A percentile compares a stretch with the other conserved stretches of the same genome.
Evolutionary conservation across 1,284 basidiomycete genomes (phyloP).

Genomic region (Tylopilus sp.): DNA sequence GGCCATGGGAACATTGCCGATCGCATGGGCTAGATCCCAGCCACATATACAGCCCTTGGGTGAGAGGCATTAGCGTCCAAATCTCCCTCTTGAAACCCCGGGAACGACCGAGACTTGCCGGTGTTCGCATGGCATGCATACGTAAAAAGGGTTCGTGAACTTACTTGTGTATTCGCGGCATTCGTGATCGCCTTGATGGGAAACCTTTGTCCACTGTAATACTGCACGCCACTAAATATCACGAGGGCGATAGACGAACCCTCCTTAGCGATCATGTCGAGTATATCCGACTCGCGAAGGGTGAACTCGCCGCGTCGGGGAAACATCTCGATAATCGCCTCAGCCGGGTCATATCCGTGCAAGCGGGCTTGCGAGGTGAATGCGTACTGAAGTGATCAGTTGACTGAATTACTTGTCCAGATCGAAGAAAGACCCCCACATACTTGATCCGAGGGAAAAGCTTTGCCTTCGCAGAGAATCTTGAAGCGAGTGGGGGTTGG

Average conservation of each 20-base stretch:
- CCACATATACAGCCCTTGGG: constrained; percentile 85
- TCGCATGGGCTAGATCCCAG: constrained; percentile 95
- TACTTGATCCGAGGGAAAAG: constrained; percentile 95
- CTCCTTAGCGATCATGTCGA: constrained; percentile 70
- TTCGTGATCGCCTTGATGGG: constrained; percentile 81
- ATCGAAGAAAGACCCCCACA: constrained; percentile 27
- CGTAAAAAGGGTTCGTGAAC: constrained; percentile 30
- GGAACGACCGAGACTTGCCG: neutral
- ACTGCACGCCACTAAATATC: constrained; percentile 89
- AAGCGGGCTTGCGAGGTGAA: constrained; percentile 83
- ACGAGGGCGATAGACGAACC: constrained; percentile 81
- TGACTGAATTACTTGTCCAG: constrained; percentile 12
- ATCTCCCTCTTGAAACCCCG: constrained; percentile 6
- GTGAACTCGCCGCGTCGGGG: constrained; percentile 83
- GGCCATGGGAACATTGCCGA: constrained; percentile 87
- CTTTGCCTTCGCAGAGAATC: constrained; percentile 91
- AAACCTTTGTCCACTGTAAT: constrained; percentile 97
- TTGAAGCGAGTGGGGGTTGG: constrained; percentile 84
- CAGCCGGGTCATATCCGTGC: constrained; percentile 75
- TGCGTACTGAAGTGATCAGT: constrained; percentile 67
- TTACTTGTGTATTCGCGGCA: constrained; percentile 78
- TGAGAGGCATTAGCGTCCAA: constrained; percentile 19
- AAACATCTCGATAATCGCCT: constrained; percentile 74
- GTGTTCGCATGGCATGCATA: constrained; percentile 13
- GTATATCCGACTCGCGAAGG: constrained; percentile 89